Conservation (phyloP, 257 asterid species). For the Catharanthus roseus region DNA sequence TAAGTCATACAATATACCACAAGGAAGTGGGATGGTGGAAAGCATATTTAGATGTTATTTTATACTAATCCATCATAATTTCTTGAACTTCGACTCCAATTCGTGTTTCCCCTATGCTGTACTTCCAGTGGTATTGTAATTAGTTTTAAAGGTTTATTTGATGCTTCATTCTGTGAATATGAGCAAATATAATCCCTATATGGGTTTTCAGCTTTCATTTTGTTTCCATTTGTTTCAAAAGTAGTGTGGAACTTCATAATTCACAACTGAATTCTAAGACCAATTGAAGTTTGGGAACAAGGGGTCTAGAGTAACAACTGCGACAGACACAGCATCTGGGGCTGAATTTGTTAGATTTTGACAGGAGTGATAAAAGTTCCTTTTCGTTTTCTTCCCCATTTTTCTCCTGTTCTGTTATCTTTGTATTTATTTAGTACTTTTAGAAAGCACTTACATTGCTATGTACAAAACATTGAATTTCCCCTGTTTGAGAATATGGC, state of each 20-base stretch:
- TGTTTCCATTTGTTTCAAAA: background rate
- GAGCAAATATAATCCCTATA: background rate
- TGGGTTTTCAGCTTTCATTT: background rate
- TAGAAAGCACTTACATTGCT: too few species aligned
- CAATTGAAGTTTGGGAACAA: background rate
- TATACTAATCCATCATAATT: background rate
- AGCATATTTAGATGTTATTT: too few species aligned
- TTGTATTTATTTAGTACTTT: too few species aligned
- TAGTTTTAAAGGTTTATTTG: background rate
- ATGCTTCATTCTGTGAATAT: background rate
- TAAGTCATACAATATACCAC: too few species aligned
- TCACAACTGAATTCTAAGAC: background rate
- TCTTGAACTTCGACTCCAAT: background rate
- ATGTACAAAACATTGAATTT: too few species aligned
- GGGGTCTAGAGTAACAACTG: background rate
- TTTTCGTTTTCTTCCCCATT: background rate
- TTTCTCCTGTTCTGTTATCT: background rate
- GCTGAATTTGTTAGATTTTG: background rate
- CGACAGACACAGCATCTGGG: background rate
- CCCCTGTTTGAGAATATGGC: too few species aligned
- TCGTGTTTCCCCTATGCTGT: background rate
- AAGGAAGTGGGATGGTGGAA: background rate
- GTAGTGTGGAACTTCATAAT: background rate
- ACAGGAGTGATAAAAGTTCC: background rate
- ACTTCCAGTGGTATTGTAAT: background rate